Conservation (phyloP, 257 asterid genomes). For the Solanum medicagineum region DNA sequence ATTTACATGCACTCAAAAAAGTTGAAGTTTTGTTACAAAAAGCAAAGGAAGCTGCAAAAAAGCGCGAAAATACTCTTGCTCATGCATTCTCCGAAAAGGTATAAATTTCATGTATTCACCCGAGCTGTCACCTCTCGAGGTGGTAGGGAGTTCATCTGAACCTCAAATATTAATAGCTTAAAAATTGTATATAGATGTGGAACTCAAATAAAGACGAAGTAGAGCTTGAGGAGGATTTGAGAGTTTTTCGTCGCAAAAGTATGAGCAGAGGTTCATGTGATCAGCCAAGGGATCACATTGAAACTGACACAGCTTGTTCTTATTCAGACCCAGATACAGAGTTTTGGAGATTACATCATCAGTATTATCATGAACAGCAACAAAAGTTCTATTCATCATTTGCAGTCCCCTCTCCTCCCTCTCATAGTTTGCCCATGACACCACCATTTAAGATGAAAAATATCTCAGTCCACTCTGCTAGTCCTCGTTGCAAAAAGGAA, state of each 20-base stretch:
- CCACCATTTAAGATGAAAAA: conserved; percentile 21
- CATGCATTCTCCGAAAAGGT: conserved; percentile 61
- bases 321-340: conserved; percentile 4
- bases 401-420: conserved; percentile 16
- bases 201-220: conserved; percentile 13
- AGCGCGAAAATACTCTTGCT: conserved; percentile 37
- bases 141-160: background rate
- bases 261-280: conserved; percentile 23
- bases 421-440: conserved; percentile 5
- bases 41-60: conserved; percentile 35
- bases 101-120: background rate
- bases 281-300: conserved; percentile 20
- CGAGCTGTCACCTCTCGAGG: background rate
- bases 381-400: conserved; percentile 3
- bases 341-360: conserved; percentile 1
- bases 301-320: conserved; percentile 34
- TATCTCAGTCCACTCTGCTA: conserved; percentile 17
- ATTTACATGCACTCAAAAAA: conserved; percentile 15
- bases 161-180: background rate
- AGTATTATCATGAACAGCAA: conserved; percentile 4
- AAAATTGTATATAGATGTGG: conserved; percentile 22
- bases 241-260: background rate
- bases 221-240: background rate
- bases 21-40: conserved; percentile 21
- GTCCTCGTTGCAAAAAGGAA: conserved; percentile 18